phyloP scores from a whole-genome alignment of 2,329 filamentous ascomycete species.

The Aspergillaceae sp. region DNA sequence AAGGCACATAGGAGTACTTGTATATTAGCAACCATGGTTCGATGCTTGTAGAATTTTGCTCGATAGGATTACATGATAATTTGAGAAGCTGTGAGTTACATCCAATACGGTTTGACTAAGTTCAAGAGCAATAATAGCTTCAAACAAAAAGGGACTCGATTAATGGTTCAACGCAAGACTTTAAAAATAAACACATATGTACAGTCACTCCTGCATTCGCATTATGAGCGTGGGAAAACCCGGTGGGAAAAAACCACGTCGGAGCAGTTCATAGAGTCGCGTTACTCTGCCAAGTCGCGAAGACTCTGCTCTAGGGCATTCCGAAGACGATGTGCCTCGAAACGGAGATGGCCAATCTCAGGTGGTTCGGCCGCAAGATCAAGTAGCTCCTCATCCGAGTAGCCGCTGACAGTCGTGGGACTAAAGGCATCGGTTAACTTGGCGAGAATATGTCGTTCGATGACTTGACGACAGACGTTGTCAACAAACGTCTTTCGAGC shows the following conservation, averaged over 20 bases:
- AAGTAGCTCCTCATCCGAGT: constrained; percentile 1
- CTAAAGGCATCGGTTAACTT: constrained; percentile 5
- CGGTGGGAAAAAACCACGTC: constrained; percentile 1
- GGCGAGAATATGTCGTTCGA: constrained; percentile 14
- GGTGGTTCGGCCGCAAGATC: constrained; percentile 4
- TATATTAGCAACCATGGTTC: too few relatives aligned
- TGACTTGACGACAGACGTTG: constrained; percentile 18
- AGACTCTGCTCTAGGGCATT: constrained; percentile 2
- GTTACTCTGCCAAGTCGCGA: background rate
- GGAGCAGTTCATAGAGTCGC: background rate
- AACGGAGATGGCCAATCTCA: constrained; percentile 1
- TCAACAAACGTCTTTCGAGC: constrained; percentile 20
- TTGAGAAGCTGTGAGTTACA: too few relatives aligned
- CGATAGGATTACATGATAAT: too few relatives aligned
- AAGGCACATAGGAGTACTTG: too few relatives aligned
- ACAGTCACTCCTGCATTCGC: constrained; percentile 1
- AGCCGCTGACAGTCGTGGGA: constrained; percentile 2
- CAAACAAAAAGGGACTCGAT: too few relatives aligned
- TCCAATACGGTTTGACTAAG: too few relatives aligned
- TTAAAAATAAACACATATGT: too few relatives aligned
- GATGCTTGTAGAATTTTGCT: too few relatives aligned
- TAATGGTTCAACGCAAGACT: too few relatives aligned
- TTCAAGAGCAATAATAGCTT: too few relatives aligned
- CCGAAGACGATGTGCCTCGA: constrained; percentile 2
- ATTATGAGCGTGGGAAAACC: background rate